These are phyloP conservation scores for Herpetomonas samuelpessoai DNA, from an alignment of 208 protist species.

Conservation along the genomic window DNA sequence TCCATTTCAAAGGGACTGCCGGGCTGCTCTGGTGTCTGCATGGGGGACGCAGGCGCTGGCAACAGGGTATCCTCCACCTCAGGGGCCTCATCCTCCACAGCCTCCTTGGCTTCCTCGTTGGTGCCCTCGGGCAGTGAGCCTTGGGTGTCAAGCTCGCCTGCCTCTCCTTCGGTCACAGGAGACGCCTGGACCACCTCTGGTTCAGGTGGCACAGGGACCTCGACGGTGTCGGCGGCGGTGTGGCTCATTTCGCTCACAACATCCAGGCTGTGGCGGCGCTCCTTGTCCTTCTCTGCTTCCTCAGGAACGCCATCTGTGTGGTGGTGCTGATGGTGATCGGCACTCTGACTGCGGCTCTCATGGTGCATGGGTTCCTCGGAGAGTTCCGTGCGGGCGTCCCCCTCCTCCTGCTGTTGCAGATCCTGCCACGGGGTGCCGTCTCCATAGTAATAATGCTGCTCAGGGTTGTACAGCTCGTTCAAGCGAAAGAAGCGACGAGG, in stretches of 20 bases:
- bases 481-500: neutral
- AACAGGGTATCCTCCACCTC: neutral
- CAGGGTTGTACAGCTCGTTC: neutral
- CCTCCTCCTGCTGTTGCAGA: neutral
- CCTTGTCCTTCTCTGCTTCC: too few species aligned
- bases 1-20: neutral
- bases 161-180: neutral
- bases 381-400: constrained; percentile 4
- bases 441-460: neutral
- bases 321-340: too few species aligned
- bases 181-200: neutral
- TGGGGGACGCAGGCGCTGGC: neutral
- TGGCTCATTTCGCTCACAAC: neutral
- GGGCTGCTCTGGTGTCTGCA: neutral
- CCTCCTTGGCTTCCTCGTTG: neutral
- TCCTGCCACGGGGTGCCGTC: neutral
- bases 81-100: neutral
- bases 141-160: neutral
- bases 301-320: too few species aligned
- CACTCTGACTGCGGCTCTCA: neutral
- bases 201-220: too few species aligned
- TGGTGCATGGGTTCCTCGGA: constrained; percentile 4
- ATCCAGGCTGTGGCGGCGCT: neutral
- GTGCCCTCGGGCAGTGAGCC: too few species aligned
- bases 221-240: neutral